These are phyloP conservation scores for Gossypium mustelinum DNA, from an alignment of 345 rosid species.

Conservation along the genomic window DNA sequence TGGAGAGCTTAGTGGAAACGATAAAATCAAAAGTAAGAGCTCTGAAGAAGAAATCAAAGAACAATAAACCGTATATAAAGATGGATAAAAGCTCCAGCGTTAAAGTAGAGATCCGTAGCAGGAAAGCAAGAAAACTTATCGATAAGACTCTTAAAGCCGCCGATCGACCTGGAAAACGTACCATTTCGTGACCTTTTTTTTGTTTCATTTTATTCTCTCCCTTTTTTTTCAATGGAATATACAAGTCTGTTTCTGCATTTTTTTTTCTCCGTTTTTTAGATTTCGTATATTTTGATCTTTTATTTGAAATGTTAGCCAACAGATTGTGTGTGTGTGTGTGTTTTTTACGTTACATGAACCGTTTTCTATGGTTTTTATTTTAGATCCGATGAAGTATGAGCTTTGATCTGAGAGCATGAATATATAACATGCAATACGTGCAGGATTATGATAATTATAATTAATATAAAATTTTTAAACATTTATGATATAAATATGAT, in stretches of 20 bases:
- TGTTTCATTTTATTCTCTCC: neutral
- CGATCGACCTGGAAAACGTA: slow-evolving; percentile 69
- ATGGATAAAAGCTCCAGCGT: slow-evolving; percentile 94
- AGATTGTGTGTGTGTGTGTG: neutral
- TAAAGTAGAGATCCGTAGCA: slow-evolving; percentile 85
- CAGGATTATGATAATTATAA: no score
- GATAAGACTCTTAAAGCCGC: slow-evolving; percentile 75
- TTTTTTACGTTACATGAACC: neutral
- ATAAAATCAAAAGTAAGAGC: slow-evolving; percentile 82
- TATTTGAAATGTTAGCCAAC: neutral
- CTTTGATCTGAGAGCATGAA: neutral
- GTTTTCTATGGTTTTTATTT: neutral
- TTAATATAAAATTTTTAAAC: no score
- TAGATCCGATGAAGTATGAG: no score
- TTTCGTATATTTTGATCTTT: neutral
- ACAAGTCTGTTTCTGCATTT: neutral
- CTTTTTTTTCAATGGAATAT: neutral
- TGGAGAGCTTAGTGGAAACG: slow-evolving; percentile 70
- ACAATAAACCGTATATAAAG: slow-evolving; percentile 61
- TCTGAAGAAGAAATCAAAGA: slow-evolving; percentile 41
- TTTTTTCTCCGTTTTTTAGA: neutral
- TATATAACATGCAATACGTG: no score
- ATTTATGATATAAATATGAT: no score
- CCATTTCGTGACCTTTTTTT: slow-evolving; percentile 28
- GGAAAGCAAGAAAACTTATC: slow-evolving; percentile 32